These are phyloP conservation scores for Boletus barrowsii DNA, from an alignment of 768 basidiomycete genomes.

Conservation along the genomic window DNA sequence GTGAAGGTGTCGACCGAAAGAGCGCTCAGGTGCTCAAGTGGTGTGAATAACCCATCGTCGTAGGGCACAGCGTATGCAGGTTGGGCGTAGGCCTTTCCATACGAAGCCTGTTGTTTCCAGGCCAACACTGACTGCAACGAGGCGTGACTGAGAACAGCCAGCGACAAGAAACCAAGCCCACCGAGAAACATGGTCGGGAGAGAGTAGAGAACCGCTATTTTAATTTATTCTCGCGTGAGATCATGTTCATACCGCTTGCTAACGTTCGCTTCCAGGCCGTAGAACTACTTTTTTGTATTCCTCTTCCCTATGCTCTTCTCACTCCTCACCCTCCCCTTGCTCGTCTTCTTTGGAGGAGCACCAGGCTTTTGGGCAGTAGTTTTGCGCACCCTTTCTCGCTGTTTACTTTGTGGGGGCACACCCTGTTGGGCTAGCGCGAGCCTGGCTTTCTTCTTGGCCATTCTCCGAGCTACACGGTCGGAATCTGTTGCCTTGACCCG, in stretches of 20 bases:
- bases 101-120: conserved; percentile 1
- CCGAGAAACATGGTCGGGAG: conserved; percentile 7
- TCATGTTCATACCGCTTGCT: too few relatives aligned
- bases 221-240: neutral
- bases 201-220: neutral
- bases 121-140: conserved; percentile 19
- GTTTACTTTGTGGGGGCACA: conserved; percentile 38
- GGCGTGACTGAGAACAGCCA: conserved; percentile 14
- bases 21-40: conserved; percentile 29
- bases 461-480: conserved; percentile 75
- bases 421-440: conserved; percentile 45
- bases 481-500: conserved; percentile 73
- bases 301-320: conserved; percentile 51
- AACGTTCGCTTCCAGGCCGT: too few relatives aligned
- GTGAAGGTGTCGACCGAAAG: conserved; percentile 35
- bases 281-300: conserved; percentile 54
- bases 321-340: conserved; percentile 49
- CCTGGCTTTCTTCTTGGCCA: conserved; percentile 88
- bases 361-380: conserved; percentile 24
- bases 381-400: conserved; percentile 50
- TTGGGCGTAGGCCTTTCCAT: neutral
- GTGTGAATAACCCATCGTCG: conserved; percentile 33
- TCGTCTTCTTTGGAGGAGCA: conserved; percentile 25
- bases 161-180: conserved; percentile 16
- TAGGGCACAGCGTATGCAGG: conserved; percentile 12